These are phyloP conservation scores for Stevia rebaudiana DNA, from an alignment of 140 eudicot species.

Conservation along the genomic window DNA sequence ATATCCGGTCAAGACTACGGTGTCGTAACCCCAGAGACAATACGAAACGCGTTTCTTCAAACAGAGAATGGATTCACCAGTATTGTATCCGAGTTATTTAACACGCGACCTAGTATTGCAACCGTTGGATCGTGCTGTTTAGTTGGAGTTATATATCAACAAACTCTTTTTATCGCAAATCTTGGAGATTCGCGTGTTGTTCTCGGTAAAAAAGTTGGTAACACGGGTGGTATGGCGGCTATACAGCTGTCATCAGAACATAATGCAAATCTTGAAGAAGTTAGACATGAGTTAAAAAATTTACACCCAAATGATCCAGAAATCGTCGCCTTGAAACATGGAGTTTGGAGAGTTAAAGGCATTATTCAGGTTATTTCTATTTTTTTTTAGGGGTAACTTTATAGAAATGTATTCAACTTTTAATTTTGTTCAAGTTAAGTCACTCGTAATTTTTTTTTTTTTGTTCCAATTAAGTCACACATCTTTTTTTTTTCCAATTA, in stretches of 20 bases:
- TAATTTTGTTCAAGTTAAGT: no score
- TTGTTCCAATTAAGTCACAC: no score
- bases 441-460: no score
- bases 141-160: constrained; percentile 67
- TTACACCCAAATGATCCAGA: constrained; percentile 73
- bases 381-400: no score
- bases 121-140: constrained; percentile 84
- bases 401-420: no score
- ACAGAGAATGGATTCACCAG: constrained; percentile 66
- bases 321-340: constrained; percentile 71
- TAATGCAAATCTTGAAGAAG: constrained; percentile 68
- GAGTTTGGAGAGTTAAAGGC: constrained; percentile 93
- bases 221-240: constrained; percentile 53
- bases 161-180: constrained; percentile 64
- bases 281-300: constrained; percentile 51
- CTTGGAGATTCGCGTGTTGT: constrained; percentile 90
- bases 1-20: constrained; percentile 43
- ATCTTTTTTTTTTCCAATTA: no score
- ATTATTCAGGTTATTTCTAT: constrained; percentile 64
- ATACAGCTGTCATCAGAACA: constrained; percentile 76
- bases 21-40: constrained; percentile 57
- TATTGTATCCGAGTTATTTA: constrained; percentile 50
- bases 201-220: constrained; percentile 53
- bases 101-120: constrained; percentile 51
- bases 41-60: constrained; percentile 51